phyloP scores from a whole-genome alignment of 257 asterid species.

The Solanum chiquidenum region DNA sequence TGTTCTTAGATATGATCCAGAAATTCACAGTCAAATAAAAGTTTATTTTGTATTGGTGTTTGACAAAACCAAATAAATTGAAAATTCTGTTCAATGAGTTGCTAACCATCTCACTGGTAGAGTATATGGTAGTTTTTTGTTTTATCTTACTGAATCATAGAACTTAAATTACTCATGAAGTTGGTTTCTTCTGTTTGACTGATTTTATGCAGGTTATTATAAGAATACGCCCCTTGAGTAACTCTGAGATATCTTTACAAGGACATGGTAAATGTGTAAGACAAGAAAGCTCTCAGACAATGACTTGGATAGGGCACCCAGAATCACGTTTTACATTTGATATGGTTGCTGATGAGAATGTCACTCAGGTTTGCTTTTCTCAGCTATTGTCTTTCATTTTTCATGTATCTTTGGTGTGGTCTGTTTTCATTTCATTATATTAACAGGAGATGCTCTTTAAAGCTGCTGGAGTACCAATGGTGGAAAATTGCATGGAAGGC shows the following conservation, averaged over 20 bases:
- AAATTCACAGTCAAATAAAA: neutral
- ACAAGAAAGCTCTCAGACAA: slow-evolving; percentile 82
- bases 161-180: neutral
- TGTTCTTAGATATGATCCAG: neutral
- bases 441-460: slow-evolving; percentile 82
- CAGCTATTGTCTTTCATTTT: neutral
- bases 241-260: slow-evolving; percentile 63
- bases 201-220: slow-evolving; percentile 58
- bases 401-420: neutral
- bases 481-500: slow-evolving; percentile 93
- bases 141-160: neutral
- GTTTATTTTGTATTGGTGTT: neutral
- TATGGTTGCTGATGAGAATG: slow-evolving; percentile 82
- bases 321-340: slow-evolving; percentile 88
- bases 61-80: neutral
- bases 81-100: neutral
- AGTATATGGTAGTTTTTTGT: neutral
- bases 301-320: slow-evolving; percentile 86
- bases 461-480: slow-evolving; percentile 91
- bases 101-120: neutral
- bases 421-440: slow-evolving; percentile 5
- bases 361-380: slow-evolving; percentile 56
- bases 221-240: slow-evolving; percentile 74
- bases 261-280: slow-evolving; percentile 66
- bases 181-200: neutral